These are phyloP conservation scores for Globisporangium spinosum DNA, from an alignment of 352 stramenopile species.

Conservation along the genomic window DNA sequence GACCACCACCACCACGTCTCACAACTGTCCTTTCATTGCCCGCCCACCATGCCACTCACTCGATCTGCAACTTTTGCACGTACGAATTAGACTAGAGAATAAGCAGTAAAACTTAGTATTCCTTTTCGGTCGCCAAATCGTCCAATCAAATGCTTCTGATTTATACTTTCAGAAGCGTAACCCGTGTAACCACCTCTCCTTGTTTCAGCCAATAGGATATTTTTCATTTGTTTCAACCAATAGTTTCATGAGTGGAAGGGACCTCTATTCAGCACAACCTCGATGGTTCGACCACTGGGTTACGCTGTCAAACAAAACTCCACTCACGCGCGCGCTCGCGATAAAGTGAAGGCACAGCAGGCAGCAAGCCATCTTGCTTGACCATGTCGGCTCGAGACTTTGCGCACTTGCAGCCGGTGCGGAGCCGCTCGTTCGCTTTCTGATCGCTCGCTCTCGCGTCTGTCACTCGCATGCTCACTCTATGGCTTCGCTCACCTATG, in stretches of 20 bases:
- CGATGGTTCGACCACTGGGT: not conserved
- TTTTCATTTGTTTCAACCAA: not conserved
- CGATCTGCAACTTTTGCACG: not conserved
- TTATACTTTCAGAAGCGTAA: not conserved
- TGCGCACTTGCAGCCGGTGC: constrained; percentile 70
- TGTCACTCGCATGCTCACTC: not conserved
- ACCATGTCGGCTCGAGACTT: constrained; percentile 62
- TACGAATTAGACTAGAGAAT: not conserved
- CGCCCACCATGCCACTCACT: not conserved
- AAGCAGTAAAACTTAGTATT: not conserved
- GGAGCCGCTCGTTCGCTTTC: not conserved
- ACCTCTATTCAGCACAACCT: not conserved
- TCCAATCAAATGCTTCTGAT: not conserved
- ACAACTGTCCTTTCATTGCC: not conserved
- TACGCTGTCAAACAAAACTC: constrained; percentile 2
- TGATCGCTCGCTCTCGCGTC: not conserved
- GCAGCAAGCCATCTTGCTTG: not conserved
- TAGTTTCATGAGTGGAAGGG: not conserved
- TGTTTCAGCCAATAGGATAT: not conserved
- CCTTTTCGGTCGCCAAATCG: not conserved
- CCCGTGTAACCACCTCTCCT: not conserved
- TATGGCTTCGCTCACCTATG: not conserved
- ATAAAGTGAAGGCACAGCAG: not conserved
- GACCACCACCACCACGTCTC: not conserved
- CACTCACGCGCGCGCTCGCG: not conserved